Conservation (phyloP, 169 alveolate species). For the Plasmodium vinckei region DNA sequence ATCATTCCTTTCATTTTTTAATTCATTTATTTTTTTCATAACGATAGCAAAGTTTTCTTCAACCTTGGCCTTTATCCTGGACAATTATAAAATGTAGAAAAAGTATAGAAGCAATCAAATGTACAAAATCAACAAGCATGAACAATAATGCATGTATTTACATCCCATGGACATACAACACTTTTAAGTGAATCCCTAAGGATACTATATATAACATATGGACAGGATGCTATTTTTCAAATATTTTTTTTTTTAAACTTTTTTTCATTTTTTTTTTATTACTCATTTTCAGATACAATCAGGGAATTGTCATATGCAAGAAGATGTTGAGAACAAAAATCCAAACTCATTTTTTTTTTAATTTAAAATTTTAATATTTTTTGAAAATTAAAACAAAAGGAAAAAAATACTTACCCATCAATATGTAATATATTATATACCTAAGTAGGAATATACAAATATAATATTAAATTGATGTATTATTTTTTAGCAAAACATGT, state of each 20-base stretch:
- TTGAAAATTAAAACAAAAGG: neutral
- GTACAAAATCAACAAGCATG: too few species aligned
- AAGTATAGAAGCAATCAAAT: neutral
- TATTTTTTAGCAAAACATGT: too few species aligned
- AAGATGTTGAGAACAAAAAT: slow-evolving; percentile 52
- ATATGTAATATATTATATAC: too few species aligned
- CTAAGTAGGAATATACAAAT: neutral
- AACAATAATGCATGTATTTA: too few species aligned
- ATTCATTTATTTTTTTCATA: slow-evolving; percentile 13
- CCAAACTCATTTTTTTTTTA: slow-evolving; percentile 25
- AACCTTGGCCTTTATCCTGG: slow-evolving; percentile 26
- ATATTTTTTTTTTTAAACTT: too few species aligned
- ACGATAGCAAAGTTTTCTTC: slow-evolving; percentile 18
- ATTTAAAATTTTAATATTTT: neutral
- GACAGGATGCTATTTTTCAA: too few species aligned
- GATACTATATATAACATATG: too few species aligned
- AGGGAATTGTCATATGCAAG: slow-evolving; percentile 61
- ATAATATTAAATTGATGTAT: neutral
- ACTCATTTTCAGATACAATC: slow-evolving; percentile 35
- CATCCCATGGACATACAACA: too few species aligned
- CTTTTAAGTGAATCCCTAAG: too few species aligned
- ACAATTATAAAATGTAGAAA: neutral
- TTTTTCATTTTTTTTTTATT: neutral
- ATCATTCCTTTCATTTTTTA: slow-evolving; percentile 15
- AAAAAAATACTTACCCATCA: neutral